Base-by-base conservation (phyloP, 441 rosid species). In the Isatis lusitanica region DNA sequence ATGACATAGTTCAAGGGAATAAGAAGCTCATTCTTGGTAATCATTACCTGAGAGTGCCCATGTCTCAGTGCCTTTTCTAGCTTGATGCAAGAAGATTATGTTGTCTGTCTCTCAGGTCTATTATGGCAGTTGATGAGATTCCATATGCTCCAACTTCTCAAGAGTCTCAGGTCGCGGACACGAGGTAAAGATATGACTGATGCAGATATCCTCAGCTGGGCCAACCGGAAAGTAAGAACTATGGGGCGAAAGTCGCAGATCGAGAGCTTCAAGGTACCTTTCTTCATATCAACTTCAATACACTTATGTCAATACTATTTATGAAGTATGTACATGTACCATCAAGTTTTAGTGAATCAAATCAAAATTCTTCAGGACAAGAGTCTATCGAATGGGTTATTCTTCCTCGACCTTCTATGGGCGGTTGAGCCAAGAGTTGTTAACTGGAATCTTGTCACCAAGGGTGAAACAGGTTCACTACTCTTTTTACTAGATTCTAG, bases 41-140 rank as follows among this genome's bases (percentile, higher is more conserved):
- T 61, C 55, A 17, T 62, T 63, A 42, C 53, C 42, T 43, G 18
- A 59, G 35, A 58, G 3, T 24, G 26, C 13, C 42, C 30, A 40
- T 48, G 55, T 63, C 67, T 66, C 13, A 3, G 21, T 10, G 3
- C 13, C 51, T 18, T 26, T 28, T 12, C 9, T 16, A 40, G 30
- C 31, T 58, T 57, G 56, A 31, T 21, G 28, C 40, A 66, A 47
- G 43, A 63, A 70, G 50, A 60, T 9, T 7, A 17, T 76, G n/a
- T 10, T 46, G 17, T 70, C 11, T 60, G 63, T 83, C 65, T 48
- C 86, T 55, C 89, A 94, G 99, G 94, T 81, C 92, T 87, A 73
- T 78, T 95, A 46, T 92, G 98, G 98, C 98, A 92, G 81, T 78
- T 95, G 83, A 90, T 95, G 99, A 89, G 99, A 71, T 89, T 67